phyloP scores from a whole-genome alignment of 2,329 filamentous ascomycete genomes.

The Ophiostoma tasmaniense region DNA sequence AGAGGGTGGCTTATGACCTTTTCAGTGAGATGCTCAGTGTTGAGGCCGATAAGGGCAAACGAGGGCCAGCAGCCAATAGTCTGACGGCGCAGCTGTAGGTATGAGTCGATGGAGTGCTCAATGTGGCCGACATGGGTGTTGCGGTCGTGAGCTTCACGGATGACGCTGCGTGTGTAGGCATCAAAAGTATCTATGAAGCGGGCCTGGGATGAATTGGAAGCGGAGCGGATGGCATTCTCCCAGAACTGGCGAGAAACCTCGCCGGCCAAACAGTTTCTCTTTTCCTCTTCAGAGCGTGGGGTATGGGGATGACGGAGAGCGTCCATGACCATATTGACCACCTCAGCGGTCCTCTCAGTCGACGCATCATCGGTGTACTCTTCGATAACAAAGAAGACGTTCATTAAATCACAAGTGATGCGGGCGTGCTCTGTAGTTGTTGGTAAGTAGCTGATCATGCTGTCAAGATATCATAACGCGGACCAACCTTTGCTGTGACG shows the following conservation, averaged over 20 bases:
- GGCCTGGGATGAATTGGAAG: constrained; percentile 19
- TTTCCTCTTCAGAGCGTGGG: constrained; percentile 15
- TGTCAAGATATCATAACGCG: neutral
- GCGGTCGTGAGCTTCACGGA: constrained; percentile 23
- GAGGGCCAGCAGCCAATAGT: constrained; percentile 24
- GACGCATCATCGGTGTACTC: constrained; percentile 22
- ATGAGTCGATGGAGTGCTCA: constrained; percentile 13
- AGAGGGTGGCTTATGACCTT: constrained; percentile 20
- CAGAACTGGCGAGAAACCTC: constrained; percentile 26
- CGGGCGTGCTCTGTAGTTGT: constrained; percentile 16
- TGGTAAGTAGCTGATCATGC: neutral
- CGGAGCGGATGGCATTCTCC: constrained; percentile 18
- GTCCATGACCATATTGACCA: constrained; percentile 20
- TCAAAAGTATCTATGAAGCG: constrained; percentile 24
- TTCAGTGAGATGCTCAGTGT: constrained; percentile 19
- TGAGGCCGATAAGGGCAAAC: constrained; percentile 18
- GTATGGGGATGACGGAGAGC: constrained; percentile 20
- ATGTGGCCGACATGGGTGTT: neutral
- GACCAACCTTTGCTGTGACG: neutral
- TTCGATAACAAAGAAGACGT: constrained; percentile 25
- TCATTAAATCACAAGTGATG: constrained; percentile 23
- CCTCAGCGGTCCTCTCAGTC: constrained; percentile 11
- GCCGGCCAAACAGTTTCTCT: constrained; percentile 20
- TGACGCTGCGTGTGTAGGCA: constrained; percentile 22
- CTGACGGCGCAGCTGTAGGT: constrained; percentile 22